A percentile compares a stretch with the other conserved stretches of the same genome.
Evolutionary conservation across 1,284 basidiomycete genomes (phyloP).

Genomic region (Sanguinoderma infundibulare): DNA sequence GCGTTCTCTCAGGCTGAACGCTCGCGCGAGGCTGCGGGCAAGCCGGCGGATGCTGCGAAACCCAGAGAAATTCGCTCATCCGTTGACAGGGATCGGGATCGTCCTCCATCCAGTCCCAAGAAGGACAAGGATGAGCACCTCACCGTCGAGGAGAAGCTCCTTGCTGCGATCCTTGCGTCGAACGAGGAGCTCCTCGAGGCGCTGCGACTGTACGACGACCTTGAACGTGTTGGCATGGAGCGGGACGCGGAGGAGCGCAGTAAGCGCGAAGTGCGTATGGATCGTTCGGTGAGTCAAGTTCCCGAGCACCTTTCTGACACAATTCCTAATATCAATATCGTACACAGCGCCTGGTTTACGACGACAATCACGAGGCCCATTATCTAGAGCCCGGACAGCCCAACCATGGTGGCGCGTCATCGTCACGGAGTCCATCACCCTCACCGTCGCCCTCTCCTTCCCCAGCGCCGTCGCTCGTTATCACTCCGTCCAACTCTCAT

Average conservation of each 20-base stretch:
- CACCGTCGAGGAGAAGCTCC: slow-evolving; percentile 63
- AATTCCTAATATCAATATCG: not conserved
- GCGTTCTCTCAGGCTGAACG: slow-evolving; percentile 76
- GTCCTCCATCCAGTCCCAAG: slow-evolving; percentile 22
- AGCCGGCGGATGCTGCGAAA: slow-evolving; percentile 25
- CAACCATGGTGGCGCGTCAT: slow-evolving; percentile 35
- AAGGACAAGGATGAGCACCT: slow-evolving; percentile 41
- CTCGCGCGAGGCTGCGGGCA: slow-evolving; percentile 38
- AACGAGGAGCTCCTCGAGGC: slow-evolving; percentile 60
- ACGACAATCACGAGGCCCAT: slow-evolving; percentile 17
- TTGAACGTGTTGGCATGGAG: slow-evolving; percentile 68
- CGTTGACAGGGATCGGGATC: slow-evolving; percentile 19
- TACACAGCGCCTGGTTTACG: slow-evolving; percentile 32
- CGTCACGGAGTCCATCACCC: slow-evolving; percentile 44
- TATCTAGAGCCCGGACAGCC: slow-evolving; percentile 29
- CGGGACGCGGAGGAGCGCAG: slow-evolving; percentile 65
- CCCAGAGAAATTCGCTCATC: slow-evolving; percentile 16
- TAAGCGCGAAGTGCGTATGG: slow-evolving; percentile 57
- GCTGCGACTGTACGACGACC: slow-evolving; percentile 62
- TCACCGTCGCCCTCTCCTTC: slow-evolving; percentile 43
- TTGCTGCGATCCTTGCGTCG: slow-evolving; percentile 67
- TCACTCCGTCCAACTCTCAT: slow-evolving; percentile 26
- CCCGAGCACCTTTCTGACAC: not conserved
- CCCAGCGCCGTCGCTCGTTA: slow-evolving; percentile 40
- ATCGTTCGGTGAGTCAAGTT: slow-evolving; percentile 50